Evolutionary conservation across 129 eudicot species (phyloP), one percentile per base, ranked within the genome.

Genomic region (Erigeron canadensis): DNA sequence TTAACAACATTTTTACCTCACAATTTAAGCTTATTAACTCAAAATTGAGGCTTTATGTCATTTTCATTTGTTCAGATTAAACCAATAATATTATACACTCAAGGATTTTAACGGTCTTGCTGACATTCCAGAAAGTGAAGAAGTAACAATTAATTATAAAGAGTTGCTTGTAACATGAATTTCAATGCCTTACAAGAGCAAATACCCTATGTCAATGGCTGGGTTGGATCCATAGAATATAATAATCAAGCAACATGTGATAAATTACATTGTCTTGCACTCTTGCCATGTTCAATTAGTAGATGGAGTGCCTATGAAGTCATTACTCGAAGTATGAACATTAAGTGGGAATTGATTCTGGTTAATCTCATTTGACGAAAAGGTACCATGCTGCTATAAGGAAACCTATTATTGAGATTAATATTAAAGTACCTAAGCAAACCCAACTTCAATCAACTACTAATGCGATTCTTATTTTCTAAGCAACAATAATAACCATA

Each of bases 151-250:
- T 0, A 39, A 15, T 63, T 0, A 15, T 38, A 63, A 39, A 63
- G 50, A 8, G 50, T 39, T 37, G 23, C 68, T 63, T 63, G 68
- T 63, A 40, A 16, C 50, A 13, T 2, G 15, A 63, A 40, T 10
- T 63, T 63, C 7, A 40, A 63, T 63, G 28, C 68, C 68, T 40
- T 63, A 39, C 12, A 40, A 63, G 50, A 63, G 54, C 54, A 65
- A 65, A 65, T 19, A 18, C 15, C 34, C 34, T 28, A 15, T 17
- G 69, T 42, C 54, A 64, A 64, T 18, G 69, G 34, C 10, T 17
- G 28, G 10, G 16, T 65, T 42, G 15, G 18, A 65, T 18, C 42
- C 38, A n/a, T 17, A 42, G n/a, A 15, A 42, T 42, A 64, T 42
- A 16, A 65, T 65, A 64, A 65, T 65, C 15, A 1, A 8, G 47